Evolutionary conservation across 2,329 filamentous ascomycete genomes (phyloP), one percentile per base, ranked within the genome.

Genomic region (Trichophyton verrucosum): DNA sequence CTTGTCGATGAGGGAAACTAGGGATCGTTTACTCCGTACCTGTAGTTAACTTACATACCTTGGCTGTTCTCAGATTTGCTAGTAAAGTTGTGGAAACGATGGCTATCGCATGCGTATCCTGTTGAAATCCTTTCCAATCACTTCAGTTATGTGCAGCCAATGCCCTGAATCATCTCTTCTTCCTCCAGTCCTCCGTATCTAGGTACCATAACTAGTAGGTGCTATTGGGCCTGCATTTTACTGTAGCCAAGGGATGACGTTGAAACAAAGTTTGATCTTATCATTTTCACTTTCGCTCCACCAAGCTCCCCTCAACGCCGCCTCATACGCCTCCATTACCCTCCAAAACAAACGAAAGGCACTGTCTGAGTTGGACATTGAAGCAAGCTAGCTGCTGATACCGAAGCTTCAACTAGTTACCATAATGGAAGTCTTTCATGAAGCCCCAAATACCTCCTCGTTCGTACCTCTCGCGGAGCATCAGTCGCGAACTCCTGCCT

Each of bases 401-500:
- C 46, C 0, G 30, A 22, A 20, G 15, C 7, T 22, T 8, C 5
- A n/a, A 11, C 24, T 24, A 2, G 24, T 22, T 17, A 22, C 6
- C 5, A 57, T 42, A 60, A 79, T 79, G 77, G 77, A 79, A 68
- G 61, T 72, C 49, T 69, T 78, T 27, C 69, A 65, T 59, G 67
- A 69, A 30, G 62, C 73, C 27, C 77, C 77, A 9, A 69, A 72
- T 42, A 58, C 71, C 33, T 71, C 73, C 17, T 70, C 74, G 27
- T 79, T 77, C 65, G 69, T 75, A 42, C 71, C 76, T 15, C 69
- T 79, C 49, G 70, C 72, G 9, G 72, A 76, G 61, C 76, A 78
- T 67, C 77, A 79, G 63, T 77, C 77, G 53, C 72, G 72, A 59
- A 79, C 77, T 8, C 77, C 77, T 13, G 70, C 70, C 55, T 78